phyloP scores from a whole-genome alignment of 352 stramenopile species.

The Globisporangium rhizosaccharum region DNA sequence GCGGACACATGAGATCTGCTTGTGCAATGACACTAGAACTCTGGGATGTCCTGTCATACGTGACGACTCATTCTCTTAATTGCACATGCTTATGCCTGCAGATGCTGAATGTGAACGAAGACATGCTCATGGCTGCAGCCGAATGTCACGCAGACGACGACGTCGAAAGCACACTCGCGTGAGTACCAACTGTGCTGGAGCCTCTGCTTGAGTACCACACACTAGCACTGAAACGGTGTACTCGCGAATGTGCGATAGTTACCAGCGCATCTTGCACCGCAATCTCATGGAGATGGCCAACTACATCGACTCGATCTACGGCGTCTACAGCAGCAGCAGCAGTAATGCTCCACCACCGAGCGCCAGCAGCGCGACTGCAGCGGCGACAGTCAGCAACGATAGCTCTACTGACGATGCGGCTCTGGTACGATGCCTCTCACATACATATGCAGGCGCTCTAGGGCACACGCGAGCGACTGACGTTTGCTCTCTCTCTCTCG shows the following conservation, averaged over 20 bases:
- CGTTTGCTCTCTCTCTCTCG: neutral
- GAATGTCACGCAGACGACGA: conserved; percentile 59
- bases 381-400: neutral
- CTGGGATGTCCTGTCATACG: too few species aligned
- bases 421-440: neutral
- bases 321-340: conserved; percentile 49
- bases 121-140: conserved; percentile 53
- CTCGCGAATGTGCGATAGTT: conserved; percentile 19
- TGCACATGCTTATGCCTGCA: conserved; percentile 8
- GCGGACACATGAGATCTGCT: neutral
- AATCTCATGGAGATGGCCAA: conserved; percentile 79
- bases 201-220: too few species aligned
- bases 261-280: conserved; percentile 67
- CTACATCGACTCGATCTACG: conserved; percentile 74
- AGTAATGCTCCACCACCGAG: neutral
- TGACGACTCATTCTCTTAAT: neutral
- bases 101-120: conserved; percentile 75
- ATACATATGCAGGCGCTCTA: neutral
- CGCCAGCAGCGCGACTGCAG: neutral
- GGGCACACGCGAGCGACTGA: too few species aligned
- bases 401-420: neutral
- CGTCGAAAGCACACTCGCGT: conserved; percentile 46
- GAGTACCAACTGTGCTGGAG: conserved; percentile 11
- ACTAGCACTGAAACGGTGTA: neutral
- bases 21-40: neutral